Evolutionary conservation across 805 yeast genomes (phyloP), one percentile per base, ranked within the genome.

Genomic region (Teunomyces tritomae): DNA sequence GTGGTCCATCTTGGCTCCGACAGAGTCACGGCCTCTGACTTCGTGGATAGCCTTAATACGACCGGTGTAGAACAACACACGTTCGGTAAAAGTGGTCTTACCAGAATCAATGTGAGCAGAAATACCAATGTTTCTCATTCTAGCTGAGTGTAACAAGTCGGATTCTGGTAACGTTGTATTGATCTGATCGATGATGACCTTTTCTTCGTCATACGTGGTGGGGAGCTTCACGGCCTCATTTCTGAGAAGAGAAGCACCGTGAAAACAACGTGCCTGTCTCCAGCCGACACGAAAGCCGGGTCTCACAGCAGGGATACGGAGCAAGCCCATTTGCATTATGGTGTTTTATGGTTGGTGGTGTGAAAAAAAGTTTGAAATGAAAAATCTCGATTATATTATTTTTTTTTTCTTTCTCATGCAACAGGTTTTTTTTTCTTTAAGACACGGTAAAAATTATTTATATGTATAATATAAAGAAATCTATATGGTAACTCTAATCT

Each of bases 1-100:
- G 51, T 91, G 92, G 70, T 94, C 99, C 99, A 94, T 94, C 73
- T 91, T 94, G 48, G 99, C 99, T 51, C 99, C 99, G 49, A 94
- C 98, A 56, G 90, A 85, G 67, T 94, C 99, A 61, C 94, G 83
- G 42, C 99, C 99, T 67, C 99, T 80, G 40, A 88, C 97, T 70
- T 91, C 98, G 63, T 91, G 98, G 61, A 91, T 92, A 27, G 96
- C 96, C 64, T 91, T 89, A 68, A 94, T 94, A 64, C 99, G 82
- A 50, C 99, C 99, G 2, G 99, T 94, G 67, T 94, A 94, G 71
- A 81, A 94, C 58, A 94, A 72, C 28, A 94, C 99, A 67, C 99
- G 87, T 71, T 94, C 99, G 11, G 98, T 94, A 70, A 94, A 94
- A 0, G 99, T 94, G 43, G 99, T 94, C 64, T 94, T 94, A 50